Evolutionary conservation across 2,329 filamentous ascomycete genomes (phyloP).

Genomic region (Ceratocystis smalleyi): DNA sequence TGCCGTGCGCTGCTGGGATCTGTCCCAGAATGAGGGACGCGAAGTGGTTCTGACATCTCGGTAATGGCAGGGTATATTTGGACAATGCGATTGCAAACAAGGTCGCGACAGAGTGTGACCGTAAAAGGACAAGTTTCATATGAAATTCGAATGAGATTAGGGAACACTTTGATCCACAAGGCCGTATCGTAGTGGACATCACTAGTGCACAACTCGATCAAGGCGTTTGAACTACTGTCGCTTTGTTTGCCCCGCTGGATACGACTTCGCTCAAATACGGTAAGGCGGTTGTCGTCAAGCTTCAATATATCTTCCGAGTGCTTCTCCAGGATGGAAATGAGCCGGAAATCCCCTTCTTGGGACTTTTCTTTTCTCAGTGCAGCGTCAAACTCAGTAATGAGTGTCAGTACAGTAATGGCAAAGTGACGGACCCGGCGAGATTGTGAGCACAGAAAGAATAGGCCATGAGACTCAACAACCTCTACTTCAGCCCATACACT

Average conservation of each 20-base stretch:
- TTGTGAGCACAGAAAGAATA: constrained; percentile 96
- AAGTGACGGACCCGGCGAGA: constrained; percentile 78
- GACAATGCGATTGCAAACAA: constrained; percentile 79
- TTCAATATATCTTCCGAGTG: constrained; percentile 80
- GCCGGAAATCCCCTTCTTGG: constrained; percentile 43
- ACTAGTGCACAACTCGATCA: constrained; percentile 89
- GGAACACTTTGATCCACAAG: constrained; percentile 95
- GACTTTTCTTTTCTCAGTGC: constrained; percentile 52
- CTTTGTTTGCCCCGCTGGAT: constrained; percentile 80
- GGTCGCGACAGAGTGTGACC: constrained; percentile 75
- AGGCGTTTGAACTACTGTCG: constrained; percentile 65
- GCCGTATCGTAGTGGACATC: constrained; percentile 90
- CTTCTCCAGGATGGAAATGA: constrained; percentile 85
- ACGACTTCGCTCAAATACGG: constrained; percentile 80
- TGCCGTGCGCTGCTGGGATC: constrained; percentile 40
- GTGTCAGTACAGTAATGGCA: constrained; percentile 77
- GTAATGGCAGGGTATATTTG: constrained; percentile 85
- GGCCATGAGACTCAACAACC: constrained; percentile 85
- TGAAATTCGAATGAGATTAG: constrained; percentile 79
- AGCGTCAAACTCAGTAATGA: constrained; percentile 86
- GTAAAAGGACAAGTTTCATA: constrained; percentile 85
- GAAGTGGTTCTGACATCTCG: constrained; percentile 56
- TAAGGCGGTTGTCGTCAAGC: constrained; percentile 79
- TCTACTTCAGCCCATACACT: constrained; percentile 87
- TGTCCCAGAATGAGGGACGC: constrained; percentile 48